phyloP scores from a whole-genome alignment of 1,284 basidiomycete genomes.

The Prillingera fragicola region DNA sequence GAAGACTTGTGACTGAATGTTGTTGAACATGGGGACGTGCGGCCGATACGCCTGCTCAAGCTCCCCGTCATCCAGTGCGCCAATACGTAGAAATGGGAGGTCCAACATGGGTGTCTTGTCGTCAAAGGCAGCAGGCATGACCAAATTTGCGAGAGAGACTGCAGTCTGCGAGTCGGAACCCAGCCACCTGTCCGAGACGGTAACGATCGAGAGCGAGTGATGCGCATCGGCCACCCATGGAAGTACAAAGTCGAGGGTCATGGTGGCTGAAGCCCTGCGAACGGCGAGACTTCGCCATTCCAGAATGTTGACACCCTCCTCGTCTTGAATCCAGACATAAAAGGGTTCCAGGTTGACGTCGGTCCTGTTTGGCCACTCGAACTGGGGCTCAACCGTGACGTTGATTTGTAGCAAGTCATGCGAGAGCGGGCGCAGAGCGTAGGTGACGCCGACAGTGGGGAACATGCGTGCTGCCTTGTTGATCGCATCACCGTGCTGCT shows the following conservation, averaged over 20 bases:
- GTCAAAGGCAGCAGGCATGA: slow-evolving; percentile 67
- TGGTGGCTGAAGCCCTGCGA: slow-evolving; percentile 57
- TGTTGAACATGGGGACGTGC: slow-evolving; percentile 62
- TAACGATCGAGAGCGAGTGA: slow-evolving; percentile 69
- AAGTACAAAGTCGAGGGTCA: slow-evolving; percentile 75
- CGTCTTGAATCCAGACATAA: slow-evolving; percentile 94
- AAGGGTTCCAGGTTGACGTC: slow-evolving; percentile 81
- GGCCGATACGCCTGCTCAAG: slow-evolving; percentile 53
- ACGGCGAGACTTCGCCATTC: slow-evolving; percentile 71
- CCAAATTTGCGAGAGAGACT: slow-evolving; percentile 62
- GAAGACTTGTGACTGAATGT: slow-evolving; percentile 83
- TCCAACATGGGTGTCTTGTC: slow-evolving; percentile 68
- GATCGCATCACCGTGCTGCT: slow-evolving; percentile 73
- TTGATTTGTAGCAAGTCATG: slow-evolving; percentile 76
- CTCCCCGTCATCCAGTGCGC: slow-evolving; percentile 53
- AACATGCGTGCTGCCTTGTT: slow-evolving; percentile 78
- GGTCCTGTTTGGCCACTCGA: slow-evolving; percentile 75
- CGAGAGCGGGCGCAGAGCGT: slow-evolving; percentile 72
- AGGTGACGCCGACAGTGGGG: slow-evolving; percentile 65
- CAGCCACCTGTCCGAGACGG: slow-evolving; percentile 90
- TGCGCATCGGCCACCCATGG: slow-evolving; percentile 61
- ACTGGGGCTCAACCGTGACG: slow-evolving; percentile 61
- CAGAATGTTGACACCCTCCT: slow-evolving; percentile 71
- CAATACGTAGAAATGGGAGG: slow-evolving; percentile 69
- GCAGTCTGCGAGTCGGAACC: slow-evolving; percentile 73